phyloP scores from a whole-genome alignment of 306 rosid species.

The Purshia tridentata region DNA sequence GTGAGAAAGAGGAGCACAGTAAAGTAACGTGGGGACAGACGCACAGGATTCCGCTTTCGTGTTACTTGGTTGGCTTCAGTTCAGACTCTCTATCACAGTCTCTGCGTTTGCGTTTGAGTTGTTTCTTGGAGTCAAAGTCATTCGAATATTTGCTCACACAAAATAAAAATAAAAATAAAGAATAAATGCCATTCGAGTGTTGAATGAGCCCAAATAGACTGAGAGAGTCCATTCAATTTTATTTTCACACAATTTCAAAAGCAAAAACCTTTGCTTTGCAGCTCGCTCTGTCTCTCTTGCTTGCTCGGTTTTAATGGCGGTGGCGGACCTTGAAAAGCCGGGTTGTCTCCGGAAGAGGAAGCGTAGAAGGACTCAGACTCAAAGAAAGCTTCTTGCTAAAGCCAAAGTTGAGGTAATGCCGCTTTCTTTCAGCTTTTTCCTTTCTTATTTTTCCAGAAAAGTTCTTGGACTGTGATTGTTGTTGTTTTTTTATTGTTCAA shows the following conservation, averaged over 20 bases:
- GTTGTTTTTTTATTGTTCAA: too few relatives aligned
- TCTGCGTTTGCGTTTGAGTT: neutral
- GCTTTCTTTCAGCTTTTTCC: neutral
- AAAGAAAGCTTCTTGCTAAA: constrained; percentile 27
- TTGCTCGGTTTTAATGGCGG: constrained; percentile 34
- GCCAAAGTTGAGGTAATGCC: constrained; percentile 47
- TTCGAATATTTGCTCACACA: neutral
- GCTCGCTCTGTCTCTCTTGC: neutral
- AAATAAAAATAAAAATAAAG: too few relatives aligned
- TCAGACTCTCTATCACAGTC: neutral
- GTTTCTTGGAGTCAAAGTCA: constrained; percentile 18
- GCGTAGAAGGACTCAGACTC: neutral
- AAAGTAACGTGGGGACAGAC: neutral
- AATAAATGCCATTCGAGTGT: too few relatives aligned
- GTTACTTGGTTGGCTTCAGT: too few relatives aligned
- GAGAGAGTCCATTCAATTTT: neutral
- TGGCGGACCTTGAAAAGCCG: constrained; percentile 15
- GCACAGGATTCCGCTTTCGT: neutral
- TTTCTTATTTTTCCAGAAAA: neutral
- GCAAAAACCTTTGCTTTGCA: neutral
- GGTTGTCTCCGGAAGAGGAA: constrained; percentile 23
- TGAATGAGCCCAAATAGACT: neutral
- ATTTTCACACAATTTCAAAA: neutral
- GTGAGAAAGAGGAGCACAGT: neutral
- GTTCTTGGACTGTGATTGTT: too few relatives aligned